These are phyloP conservation scores for Novymonas esmeraldas DNA, from an alignment of 208 protist genomes.

Conservation along the genomic window DNA sequence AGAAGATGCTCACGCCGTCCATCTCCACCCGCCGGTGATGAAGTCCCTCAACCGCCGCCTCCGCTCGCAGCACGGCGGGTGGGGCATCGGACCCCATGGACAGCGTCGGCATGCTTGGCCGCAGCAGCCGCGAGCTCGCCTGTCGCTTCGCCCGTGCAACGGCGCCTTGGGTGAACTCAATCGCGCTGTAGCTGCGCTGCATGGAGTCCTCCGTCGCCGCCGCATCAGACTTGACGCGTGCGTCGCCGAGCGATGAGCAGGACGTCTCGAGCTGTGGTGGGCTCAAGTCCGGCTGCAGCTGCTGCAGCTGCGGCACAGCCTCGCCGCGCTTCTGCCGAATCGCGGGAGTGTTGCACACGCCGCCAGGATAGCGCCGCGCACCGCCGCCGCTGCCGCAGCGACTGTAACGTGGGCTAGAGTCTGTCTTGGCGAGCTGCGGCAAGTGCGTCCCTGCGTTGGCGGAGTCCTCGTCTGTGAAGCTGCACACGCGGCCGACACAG, in stretches of 20 bases:
- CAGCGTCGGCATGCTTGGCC: background rate
- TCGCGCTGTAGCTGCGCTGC: background rate
- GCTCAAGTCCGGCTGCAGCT: background rate
- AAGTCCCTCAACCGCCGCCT: background rate
- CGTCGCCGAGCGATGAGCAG: background rate
- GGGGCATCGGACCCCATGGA: background rate
- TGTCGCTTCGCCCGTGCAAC: background rate
- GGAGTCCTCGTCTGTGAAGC: background rate
- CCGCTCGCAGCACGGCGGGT: background rate
- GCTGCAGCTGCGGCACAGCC: background rate
- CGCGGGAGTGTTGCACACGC: background rate
- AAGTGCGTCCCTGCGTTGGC: background rate
- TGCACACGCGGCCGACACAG: background rate
- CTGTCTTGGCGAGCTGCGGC: constrained; percentile 3
- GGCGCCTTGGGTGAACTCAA: background rate
- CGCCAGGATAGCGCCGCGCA: background rate
- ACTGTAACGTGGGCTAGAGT: background rate
- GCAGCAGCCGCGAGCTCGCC: background rate
- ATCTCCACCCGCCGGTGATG: constrained; percentile 63
- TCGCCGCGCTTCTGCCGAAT: constrained; percentile 2
- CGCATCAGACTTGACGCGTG: background rate
- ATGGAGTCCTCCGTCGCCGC: background rate
- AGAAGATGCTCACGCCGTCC: constrained; percentile 88
- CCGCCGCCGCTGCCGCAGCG: background rate
- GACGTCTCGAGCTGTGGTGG: background rate